These are phyloP conservation scores for Ascomycota sp. DNA, from an alignment of 2,329 filamentous ascomycete genomes.

Conservation along the genomic window DNA sequence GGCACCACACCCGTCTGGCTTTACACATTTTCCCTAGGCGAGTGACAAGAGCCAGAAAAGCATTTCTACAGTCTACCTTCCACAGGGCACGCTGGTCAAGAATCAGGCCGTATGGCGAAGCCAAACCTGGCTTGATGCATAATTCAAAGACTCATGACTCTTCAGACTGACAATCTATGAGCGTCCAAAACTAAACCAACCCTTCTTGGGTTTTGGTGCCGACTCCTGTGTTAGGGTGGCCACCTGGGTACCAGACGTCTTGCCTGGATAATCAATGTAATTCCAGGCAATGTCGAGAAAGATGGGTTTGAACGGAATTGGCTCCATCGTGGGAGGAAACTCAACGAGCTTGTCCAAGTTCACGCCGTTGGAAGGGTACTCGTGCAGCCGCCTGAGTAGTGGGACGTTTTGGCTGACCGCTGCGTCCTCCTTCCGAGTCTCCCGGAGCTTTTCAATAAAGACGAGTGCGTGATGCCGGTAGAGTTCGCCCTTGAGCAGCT, in stretches of 20 bases:
- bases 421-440: conserved; percentile 23
- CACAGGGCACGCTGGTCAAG: no score
- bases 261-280: conserved; percentile 78
- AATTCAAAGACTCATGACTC: no score
- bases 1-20: no score
- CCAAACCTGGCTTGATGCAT: no score
- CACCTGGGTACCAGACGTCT: conserved; percentile 13
- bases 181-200: conserved; percentile 59
- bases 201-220: conserved; percentile 29
- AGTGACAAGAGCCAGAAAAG: no score
- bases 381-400: conserved; percentile 52
- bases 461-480: conserved; percentile 72
- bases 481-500: conserved; percentile 48
- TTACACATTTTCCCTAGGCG: no score
- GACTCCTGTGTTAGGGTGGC: conserved; percentile 17
- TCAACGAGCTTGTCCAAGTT: conserved; percentile 66
- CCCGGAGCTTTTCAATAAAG: conserved; percentile 49
- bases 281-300: conserved; percentile 97
- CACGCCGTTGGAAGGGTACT: conserved; percentile 51
- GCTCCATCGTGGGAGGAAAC: conserved; percentile 66
- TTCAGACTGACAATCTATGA: conserved; percentile 8
- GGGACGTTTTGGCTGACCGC: conserved; percentile 19
- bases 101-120: no score
- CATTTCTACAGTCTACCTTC: no score
- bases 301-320: conserved; percentile 79